Conservation (phyloP, 345 rosid species). For the Isatis tinctoria region DNA sequence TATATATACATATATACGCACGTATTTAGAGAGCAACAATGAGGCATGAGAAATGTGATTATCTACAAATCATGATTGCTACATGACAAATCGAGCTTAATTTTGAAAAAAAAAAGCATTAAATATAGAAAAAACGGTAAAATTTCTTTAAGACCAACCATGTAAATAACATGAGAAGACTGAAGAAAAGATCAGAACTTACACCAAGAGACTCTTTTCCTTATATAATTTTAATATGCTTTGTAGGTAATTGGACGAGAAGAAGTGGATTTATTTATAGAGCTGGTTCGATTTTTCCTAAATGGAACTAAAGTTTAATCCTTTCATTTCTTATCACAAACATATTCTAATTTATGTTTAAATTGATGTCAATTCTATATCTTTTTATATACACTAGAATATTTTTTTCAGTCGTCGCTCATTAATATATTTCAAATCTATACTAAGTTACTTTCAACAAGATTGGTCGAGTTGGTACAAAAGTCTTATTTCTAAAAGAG, state of each 20-base stretch:
- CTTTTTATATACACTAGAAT: background rate
- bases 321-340: background rate
- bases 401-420: background rate
- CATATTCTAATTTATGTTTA: background rate
- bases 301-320: background rate
- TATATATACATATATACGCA: background rate
- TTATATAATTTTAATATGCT: background rate
- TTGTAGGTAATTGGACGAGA: background rate
- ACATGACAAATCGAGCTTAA: constrained; percentile 33
- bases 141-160: constrained; percentile 14
- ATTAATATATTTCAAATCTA: background rate
- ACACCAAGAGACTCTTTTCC: constrained; percentile 8
- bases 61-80: constrained; percentile 34
- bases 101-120: constrained; percentile 10
- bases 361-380: background rate
- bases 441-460: background rate
- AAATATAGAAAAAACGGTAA: constrained; percentile 21
- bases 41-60: constrained; percentile 38
- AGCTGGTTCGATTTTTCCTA: background rate
- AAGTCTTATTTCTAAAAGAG: background rate
- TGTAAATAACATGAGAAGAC: constrained; percentile 24
- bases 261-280: constrained; percentile 4
- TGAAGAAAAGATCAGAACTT: constrained; percentile 13
- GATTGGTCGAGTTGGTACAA: background rate
- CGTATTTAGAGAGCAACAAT: constrained; percentile 2